Base-by-base conservation (phyloP, 805 yeast species). In the Wickerhamiella shivajii region DNA sequence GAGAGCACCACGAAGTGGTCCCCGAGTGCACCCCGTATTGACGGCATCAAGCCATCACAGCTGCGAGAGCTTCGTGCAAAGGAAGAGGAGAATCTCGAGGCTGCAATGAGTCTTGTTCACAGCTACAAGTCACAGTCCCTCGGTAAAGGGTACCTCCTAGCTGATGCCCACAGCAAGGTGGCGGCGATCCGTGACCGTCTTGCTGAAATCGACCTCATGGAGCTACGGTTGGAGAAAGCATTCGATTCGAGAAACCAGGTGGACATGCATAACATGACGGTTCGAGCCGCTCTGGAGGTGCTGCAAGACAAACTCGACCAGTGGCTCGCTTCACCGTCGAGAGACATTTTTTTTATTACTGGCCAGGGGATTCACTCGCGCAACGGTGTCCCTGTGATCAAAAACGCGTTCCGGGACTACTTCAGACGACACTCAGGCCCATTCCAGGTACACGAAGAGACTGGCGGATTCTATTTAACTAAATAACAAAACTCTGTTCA, bases 291-390 rank as follows among this genome's bases (percentile, higher is more conserved):
- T 2, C 10, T 34, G 11, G 35, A 34, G 5, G 36, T 38, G 3
- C 27, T 32, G 13, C 28, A 33, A 22, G 28, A 31, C 15, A 20
- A 23, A n/a, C 17, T 38, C 6, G 23, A 19, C 11, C 20, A 19
- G 4, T 34, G 38, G 38, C 26, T 21, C 20, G 21, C 10, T n/a
- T n/a, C n/a, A n/a, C n/a, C n/a, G 14, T 24, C 20, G 12, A 9
- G 25, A 12, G 9, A 26, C 15, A 18, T 34, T 3, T 29, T 36
- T 18, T 31, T 42, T 4, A 36, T 39, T 14, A 42, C 41, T 9
- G 45, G 45, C 17, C 39, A 42, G 1, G 45, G 45, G 13, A 28
- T 29, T 20, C 44, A 41, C 33, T 41, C 44, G 1, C 24, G 14
- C 6, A 27, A 32, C 8, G 40, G 44, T 6, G 39, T 39, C 5